These are phyloP conservation scores for Didymella lethalis DNA, from an alignment of 2,329 filamentous ascomycete genomes.

Conservation along the genomic window DNA sequence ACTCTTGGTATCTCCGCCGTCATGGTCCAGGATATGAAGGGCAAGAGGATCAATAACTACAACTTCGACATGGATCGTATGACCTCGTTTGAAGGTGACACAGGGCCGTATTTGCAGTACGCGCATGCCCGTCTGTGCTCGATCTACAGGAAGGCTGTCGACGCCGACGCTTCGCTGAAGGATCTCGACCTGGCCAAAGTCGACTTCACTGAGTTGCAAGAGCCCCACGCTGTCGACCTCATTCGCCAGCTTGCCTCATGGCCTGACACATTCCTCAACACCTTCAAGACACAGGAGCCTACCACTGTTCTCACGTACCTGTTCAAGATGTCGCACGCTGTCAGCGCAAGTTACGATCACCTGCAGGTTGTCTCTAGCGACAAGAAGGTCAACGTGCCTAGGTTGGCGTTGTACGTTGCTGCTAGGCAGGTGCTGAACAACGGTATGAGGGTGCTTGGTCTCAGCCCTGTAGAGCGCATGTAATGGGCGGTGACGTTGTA, in stretches of 20 bases:
- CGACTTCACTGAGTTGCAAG: constrained; percentile 72
- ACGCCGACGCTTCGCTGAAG: constrained; percentile 56
- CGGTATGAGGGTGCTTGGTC: constrained; percentile 81
- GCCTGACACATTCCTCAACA: constrained; percentile 85
- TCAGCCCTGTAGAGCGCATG: constrained; percentile 75
- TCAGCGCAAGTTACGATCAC: constrained; percentile 83
- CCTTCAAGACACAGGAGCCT: constrained; percentile 82
- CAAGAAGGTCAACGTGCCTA: constrained; percentile 71
- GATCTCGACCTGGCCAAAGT: constrained; percentile 70
- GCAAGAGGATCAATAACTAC: constrained; percentile 79
- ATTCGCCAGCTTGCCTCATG: constrained; percentile 81
- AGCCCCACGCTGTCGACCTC: constrained; percentile 75
- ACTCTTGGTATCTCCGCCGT: constrained; percentile 91
- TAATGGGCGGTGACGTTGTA: constrained; percentile 8
- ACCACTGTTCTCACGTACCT: constrained; percentile 74
- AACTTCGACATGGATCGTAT: constrained; percentile 82
- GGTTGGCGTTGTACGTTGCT: constrained; percentile 74
- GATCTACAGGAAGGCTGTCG: constrained; percentile 61
- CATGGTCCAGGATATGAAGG: constrained; percentile 98
- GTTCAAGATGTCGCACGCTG: constrained; percentile 84
- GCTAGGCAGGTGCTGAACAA: constrained; percentile 79
- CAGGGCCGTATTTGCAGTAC: constrained; percentile 85
- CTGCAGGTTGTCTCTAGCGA: constrained; percentile 84
- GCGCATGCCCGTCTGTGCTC: constrained; percentile 61
- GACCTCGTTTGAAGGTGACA: constrained; percentile 85